phyloP scores from a whole-genome alignment of 345 rosid species.

The Syzygium oleosum region DNA sequence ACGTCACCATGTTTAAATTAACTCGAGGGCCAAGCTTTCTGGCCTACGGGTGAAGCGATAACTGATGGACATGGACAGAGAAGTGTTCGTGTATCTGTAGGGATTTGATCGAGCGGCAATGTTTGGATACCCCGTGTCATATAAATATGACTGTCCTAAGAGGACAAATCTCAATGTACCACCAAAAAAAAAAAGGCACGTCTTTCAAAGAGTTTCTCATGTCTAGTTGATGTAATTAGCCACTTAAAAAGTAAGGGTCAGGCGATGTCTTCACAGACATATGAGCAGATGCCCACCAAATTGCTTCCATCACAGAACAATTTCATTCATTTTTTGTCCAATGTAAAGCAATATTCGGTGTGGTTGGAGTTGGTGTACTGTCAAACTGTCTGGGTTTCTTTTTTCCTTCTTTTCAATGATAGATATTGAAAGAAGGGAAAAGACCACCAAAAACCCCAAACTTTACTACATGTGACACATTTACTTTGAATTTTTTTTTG shows the following conservation, averaged over 20 bases:
- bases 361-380: not conserved
- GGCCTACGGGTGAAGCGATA: not conserved
- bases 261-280: not conserved
- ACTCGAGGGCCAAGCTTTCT: not conserved
- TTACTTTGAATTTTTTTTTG: too few species aligned
- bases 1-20: not conserved
- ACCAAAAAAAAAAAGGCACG: not conserved
- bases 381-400: not conserved
- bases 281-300: not conserved
- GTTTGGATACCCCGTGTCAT: not conserved
- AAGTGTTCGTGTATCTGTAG: not conserved
- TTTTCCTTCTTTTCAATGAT: not conserved
- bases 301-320: not conserved
- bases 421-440: not conserved
- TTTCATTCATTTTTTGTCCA: not conserved
- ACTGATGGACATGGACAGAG: not conserved
- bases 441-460: too few species aligned
- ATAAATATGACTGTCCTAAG: not conserved
- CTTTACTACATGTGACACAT: too few species aligned
- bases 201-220: not conserved
- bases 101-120: not conserved
- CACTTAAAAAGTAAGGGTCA: not conserved
- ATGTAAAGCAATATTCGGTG: not conserved
- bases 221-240: not conserved
- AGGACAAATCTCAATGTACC: not conserved